Evolutionary conservation across 2,329 filamentous ascomycete species (phyloP).

Genomic region (Trichoderma harzianum): DNA sequence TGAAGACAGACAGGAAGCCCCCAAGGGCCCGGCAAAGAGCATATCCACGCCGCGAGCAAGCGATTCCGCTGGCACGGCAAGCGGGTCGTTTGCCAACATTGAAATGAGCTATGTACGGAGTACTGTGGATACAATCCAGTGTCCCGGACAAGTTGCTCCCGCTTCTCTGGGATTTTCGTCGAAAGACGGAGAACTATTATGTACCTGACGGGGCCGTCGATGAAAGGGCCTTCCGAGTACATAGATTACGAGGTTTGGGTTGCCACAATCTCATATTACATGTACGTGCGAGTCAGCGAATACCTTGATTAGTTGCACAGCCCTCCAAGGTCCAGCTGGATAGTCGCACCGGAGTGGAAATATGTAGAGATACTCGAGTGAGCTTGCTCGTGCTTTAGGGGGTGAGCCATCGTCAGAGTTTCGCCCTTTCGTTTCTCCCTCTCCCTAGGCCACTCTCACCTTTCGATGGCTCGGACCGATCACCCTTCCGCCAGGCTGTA

Average conservation of each 20-base stretch:
- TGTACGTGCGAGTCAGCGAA: conserved; percentile 1
- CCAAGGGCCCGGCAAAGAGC: not conserved
- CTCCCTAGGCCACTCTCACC: not conserved
- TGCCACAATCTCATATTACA: not conserved
- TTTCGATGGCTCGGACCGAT: not conserved
- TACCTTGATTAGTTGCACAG: not conserved
- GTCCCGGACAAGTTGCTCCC: conserved; percentile 12
- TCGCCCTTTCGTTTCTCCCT: not conserved
- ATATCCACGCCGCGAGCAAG: not conserved
- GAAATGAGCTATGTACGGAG: not conserved
- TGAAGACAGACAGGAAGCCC: not conserved
- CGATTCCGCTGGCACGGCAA: not conserved
- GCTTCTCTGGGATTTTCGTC: not conserved
- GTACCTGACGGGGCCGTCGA: not conserved
- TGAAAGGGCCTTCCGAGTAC: not conserved
- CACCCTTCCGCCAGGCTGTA: not conserved
- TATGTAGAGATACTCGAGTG: not conserved
- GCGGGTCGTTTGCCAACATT: conserved; percentile 1
- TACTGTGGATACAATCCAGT: conserved; percentile 1
- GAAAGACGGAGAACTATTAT: not conserved
- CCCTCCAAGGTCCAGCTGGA: not conserved
- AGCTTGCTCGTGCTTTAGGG: not conserved
- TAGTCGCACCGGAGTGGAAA: not conserved
- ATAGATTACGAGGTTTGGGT: not conserved
- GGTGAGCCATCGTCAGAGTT: not conserved